A percentile compares a stretch with the other conserved stretches of the same genome.
Evolutionary conservation across 2,329 filamentous ascomycete genomes (phyloP).

Genomic region (Botrytis fragariae): DNA sequence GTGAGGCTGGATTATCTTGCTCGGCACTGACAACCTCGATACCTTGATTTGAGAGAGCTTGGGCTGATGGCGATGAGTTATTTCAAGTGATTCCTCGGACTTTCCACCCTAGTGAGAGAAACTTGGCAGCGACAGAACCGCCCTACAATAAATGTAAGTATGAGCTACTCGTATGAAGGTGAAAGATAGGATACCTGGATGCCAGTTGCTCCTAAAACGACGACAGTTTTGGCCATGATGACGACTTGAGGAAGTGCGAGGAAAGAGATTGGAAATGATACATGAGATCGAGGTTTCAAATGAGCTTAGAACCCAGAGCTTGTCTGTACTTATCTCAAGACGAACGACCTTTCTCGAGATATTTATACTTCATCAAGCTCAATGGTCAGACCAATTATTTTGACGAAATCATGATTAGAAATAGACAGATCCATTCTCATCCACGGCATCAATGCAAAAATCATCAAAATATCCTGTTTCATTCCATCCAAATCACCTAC

Average conservation of each 20-base stretch:
- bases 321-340: not conserved
- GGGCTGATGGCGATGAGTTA: slow-evolving; percentile 41
- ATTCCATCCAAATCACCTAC: not conserved
- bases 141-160: slow-evolving; percentile 38
- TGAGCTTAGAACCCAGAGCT: not conserved
- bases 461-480: not conserved
- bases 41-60: slow-evolving; percentile 42
- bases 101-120: slow-evolving; percentile 47
- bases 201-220: not conserved
- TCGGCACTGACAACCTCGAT: slow-evolving; percentile 44
- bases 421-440: too few species aligned
- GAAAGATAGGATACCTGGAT: not conserved
- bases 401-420: not conserved
- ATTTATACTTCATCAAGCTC: not conserved
- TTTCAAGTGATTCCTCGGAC: slow-evolving; percentile 48
- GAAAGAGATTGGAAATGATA: not conserved
- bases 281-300: not conserved
- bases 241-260: not conserved
- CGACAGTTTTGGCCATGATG: slow-evolving; percentile 2
- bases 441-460: not conserved
- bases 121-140: slow-evolving; percentile 45
- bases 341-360: not conserved
- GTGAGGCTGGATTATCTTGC: slow-evolving; percentile 25
- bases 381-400: not conserved
- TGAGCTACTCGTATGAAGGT: not conserved